Evolutionary conservation across 495 filamentous ascomycete species (phyloP).

Genomic region (Aspergillus hancockii): DNA sequence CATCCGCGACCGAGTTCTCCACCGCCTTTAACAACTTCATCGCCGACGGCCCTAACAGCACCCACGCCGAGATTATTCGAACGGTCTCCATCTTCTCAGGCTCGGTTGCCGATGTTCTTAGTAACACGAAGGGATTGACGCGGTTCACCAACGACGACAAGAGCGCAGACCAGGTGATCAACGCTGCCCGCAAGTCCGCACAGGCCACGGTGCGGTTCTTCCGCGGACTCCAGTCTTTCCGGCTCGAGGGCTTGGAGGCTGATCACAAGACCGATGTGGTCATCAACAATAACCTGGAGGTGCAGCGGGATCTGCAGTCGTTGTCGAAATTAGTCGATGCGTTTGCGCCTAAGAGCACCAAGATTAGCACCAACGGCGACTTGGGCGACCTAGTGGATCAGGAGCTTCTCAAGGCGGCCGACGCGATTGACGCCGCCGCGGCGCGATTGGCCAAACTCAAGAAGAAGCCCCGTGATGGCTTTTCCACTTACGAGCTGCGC

Average conservation of each 20-base stretch:
- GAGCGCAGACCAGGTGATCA: conserved; percentile 81
- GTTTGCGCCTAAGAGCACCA: conserved; percentile 81
- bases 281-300: conserved; percentile 93
- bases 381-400: conserved; percentile 90
- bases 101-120: conserved; percentile 89
- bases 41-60: conserved; percentile 91
- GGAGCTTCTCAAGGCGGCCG: conserved; percentile 90
- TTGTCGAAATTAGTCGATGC: conserved; percentile 90
- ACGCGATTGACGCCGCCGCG: conserved; percentile 90
- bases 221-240: conserved; percentile 89
- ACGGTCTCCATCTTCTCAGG: conserved; percentile 87
- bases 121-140: conserved; percentile 93
- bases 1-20: conserved; percentile 92
- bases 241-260: conserved; percentile 82
- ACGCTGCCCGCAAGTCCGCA: conserved; percentile 80
- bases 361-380: conserved; percentile 80
- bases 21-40: conserved; percentile 98
- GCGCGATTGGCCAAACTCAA: conserved; percentile 84
- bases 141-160: conserved; percentile 94
- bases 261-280: conserved; percentile 92
- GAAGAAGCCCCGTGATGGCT: conserved; percentile 91
- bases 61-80: conserved; percentile 88
- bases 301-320: conserved; percentile 85
- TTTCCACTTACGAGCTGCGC: conserved; percentile 92
- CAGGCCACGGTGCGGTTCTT: conserved; percentile 93